These are phyloP conservation scores for Globisporangium megalacanthum DNA, from an alignment of 352 stramenopile species.

Conservation along the genomic window DNA sequence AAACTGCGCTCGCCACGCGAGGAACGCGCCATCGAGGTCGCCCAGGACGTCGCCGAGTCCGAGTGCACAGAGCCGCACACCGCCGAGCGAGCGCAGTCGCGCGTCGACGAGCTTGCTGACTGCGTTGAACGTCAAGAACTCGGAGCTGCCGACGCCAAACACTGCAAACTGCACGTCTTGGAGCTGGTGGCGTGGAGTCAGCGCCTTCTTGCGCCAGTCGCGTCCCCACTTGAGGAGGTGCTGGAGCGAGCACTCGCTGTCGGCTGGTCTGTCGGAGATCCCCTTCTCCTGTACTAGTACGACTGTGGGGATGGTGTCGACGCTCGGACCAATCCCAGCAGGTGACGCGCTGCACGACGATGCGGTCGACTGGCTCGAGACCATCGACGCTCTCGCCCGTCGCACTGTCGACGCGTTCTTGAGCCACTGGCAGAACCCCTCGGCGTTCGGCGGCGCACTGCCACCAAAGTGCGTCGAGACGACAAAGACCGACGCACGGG, in stretches of 20 bases:
- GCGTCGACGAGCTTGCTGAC: constrained; percentile 90
- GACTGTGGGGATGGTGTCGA: background rate
- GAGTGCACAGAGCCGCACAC: constrained; percentile 46
- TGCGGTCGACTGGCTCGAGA: too few relatives aligned
- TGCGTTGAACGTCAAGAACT: constrained; percentile 95
- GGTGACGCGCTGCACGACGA: too few relatives aligned
- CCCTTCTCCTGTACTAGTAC: too few relatives aligned
- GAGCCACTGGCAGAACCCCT: constrained; percentile 84
- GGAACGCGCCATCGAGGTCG: constrained; percentile 56
- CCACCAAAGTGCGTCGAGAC: constrained; percentile 94
- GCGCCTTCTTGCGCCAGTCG: constrained; percentile 1
- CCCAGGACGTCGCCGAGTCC: constrained; percentile 92
- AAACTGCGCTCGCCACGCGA: constrained; percentile 76
- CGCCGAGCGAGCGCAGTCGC: constrained; percentile 79
- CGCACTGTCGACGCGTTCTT: constrained; percentile 18
- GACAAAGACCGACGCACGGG: constrained; percentile 82
- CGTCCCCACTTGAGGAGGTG: constrained; percentile 7
- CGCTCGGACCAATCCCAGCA: background rate
- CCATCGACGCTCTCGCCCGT: background rate
- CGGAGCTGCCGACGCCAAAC: constrained; percentile 94
- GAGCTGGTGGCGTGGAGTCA: background rate
- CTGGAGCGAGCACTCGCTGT: constrained; percentile 3
- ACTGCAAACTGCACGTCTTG: constrained; percentile 85
- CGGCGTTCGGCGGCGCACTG: constrained; percentile 92
- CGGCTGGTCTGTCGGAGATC: background rate